Evolutionary conservation across 2,329 filamentous ascomycete genomes (phyloP).

Genomic region (Stachybotrys chlorohalonatus): DNA sequence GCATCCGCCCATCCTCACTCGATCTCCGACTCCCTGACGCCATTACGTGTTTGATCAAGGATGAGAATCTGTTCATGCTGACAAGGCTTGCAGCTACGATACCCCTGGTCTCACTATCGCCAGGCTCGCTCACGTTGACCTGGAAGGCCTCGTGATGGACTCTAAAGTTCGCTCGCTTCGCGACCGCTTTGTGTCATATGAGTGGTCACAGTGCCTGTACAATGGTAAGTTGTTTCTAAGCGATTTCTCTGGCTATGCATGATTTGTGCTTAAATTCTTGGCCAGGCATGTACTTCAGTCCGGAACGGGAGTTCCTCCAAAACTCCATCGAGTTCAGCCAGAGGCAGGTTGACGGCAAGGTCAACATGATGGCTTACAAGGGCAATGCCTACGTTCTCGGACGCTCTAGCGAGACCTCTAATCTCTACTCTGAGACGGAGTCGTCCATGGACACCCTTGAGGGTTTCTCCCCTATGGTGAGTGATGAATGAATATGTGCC

Average conservation of each 20-base stretch:
- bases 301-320: not conserved
- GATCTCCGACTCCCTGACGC: too few species aligned
- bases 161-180: not conserved
- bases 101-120: too few species aligned
- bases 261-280: not conserved
- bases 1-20: too few species aligned
- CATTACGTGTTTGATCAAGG: too few species aligned
- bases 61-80: too few species aligned
- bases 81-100: too few species aligned
- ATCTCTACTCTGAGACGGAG: conserved; percentile 42
- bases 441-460: conserved; percentile 28
- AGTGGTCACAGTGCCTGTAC: not conserved
- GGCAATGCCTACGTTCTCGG: conserved; percentile 39
- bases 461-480: conserved; percentile 31
- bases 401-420: conserved; percentile 33
- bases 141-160: not conserved
- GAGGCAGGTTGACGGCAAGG: conserved; percentile 32
- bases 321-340: conserved; percentile 33
- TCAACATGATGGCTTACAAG: conserved; percentile 28
- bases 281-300: not conserved
- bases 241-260: not conserved
- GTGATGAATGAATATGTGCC: conserved; percentile 5
- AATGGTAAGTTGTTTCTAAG: not conserved
- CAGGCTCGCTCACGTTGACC: too few species aligned
- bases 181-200: not conserved